Percentiles rank a stretch among this genome's conserved stretches.
phyloP scores from a whole-genome alignment of 208 protist species.

The Leishmania mexicana region DNA sequence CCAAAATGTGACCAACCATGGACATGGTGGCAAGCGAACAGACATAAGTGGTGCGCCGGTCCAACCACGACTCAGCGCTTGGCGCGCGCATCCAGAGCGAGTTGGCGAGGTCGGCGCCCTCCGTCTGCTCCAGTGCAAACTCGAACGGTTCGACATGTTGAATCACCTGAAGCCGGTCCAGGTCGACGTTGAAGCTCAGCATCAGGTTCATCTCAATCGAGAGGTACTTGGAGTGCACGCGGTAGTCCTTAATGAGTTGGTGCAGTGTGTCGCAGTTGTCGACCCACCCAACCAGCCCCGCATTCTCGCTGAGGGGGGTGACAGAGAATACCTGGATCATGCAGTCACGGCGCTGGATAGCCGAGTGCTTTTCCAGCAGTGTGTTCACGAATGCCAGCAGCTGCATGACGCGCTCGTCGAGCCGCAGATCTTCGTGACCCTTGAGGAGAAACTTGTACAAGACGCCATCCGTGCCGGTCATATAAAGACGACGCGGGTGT shows the following conservation, averaged over 20 bases:
- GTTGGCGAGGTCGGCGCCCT: conserved; percentile 95
- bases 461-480: conserved; percentile 96
- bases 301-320: conserved; percentile 98
- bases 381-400: conserved; percentile 99
- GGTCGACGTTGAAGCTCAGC: conserved; percentile 88
- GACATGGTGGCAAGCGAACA: conserved; percentile 99
- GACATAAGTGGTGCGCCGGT: conserved; percentile 98
- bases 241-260: conserved; percentile 94
- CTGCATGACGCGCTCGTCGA: conserved; percentile 99
- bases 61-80: conserved; percentile 98
- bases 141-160: conserved; percentile 99
- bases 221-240: conserved; percentile 76
- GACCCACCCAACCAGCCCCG: conserved; percentile 99
- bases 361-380: conserved; percentile 96
- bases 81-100: conserved; percentile 98
- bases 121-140: conserved; percentile 95
- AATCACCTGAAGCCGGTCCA: conserved; percentile 96
- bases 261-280: conserved; percentile 94
- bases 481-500: conserved; percentile 97
- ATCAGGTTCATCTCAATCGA: conserved; percentile 95
- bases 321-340: conserved; percentile 96
- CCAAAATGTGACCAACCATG: conserved; percentile 99
- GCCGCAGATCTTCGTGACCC: conserved; percentile 97
- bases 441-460: conserved; percentile 99
- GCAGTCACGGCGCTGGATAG: conserved; percentile 86